Conservation (phyloP, 495 filamentous ascomycete species). For the Glarea lozoyensis region DNA sequence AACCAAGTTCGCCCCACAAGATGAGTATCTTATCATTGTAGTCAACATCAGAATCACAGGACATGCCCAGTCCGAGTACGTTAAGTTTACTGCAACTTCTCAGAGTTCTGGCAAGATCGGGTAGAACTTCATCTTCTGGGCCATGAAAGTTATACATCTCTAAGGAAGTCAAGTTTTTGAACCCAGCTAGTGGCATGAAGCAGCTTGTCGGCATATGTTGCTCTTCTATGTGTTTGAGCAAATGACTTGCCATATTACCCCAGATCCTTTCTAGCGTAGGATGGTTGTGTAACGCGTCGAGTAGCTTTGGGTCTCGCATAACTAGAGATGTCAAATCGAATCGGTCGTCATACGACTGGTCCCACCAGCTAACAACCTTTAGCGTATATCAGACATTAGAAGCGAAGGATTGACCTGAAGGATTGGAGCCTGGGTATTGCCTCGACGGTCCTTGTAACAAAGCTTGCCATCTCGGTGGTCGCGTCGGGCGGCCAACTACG, state of each 20-base stretch:
- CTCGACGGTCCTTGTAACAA: neutral
- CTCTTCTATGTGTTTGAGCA: neutral
- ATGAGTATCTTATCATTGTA: neutral
- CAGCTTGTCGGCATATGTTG: neutral
- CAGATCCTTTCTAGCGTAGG: neutral
- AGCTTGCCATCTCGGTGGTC: neutral
- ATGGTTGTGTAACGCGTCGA: neutral
- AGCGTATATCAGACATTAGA: neutral
- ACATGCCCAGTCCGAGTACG: constrained; percentile 3
- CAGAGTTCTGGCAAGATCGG: neutral
- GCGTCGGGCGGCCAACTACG: too few species aligned
- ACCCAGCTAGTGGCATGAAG: constrained; percentile 2
- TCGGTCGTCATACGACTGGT: neutral
- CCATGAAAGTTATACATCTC: constrained; percentile 6
- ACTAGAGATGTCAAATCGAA: neutral
- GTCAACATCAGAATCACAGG: neutral
- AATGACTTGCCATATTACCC: neutral
- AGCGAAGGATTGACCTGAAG: constrained; percentile 1
- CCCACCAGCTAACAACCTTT: constrained; percentile 2
- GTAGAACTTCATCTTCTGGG: neutral
- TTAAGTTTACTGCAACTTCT: neutral
- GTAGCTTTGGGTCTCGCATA: neutral
- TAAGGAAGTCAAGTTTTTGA: constrained; percentile 5
- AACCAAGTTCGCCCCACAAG: neutral
- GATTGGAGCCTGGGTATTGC: constrained; percentile 5